Evolutionary conservation across 495 filamentous ascomycete species (phyloP), one percentile per base, ranked within the genome.

Genomic region (Cudoniella acicularis): DNA sequence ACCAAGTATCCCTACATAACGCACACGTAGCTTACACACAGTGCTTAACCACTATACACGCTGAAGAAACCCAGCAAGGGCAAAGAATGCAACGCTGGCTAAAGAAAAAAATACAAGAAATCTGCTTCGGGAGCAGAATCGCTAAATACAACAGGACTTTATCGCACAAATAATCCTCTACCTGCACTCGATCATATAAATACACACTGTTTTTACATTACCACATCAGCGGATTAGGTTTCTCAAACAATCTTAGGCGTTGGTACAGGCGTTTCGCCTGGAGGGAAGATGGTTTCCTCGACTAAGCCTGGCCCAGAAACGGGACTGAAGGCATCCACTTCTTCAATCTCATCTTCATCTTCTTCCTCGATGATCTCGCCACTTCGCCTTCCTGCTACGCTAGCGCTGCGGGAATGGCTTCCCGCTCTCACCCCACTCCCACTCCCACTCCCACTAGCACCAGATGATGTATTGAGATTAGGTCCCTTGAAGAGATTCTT

Each of bases 401-500:
- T 82, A 23, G 76, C 73, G 45, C 72, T 83, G 11, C 79, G 71
- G 45, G 78, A 81, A 48, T 81, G 77, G 42, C 70, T 70, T 36
- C 64, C 68, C 10, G 80, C 60, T 61, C 69, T 72, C 61, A 57
- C 66, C 73, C 65, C 62, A 72, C 53, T 59, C 1, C 49, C 41
- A 17, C 49, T 40, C 16, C 16, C 42, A 42, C 22, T 43, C 27
- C 64, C 75, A 36, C 73, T 58, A 30, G 76, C 66, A 40, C 72
- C 73, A 42, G 80, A 64, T 18, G 72, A 78, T 78, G 85, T 81
- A 30, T 80, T 79, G 10, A 88, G 64, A 77, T 84, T 83, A 8
- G 95, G 94, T 0, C 94, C 95, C 68, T 95, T 94, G 72, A 98
- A 96, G 1, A 92, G 72, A 42, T 86, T 91, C 59, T 87, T 81